phyloP scores from a whole-genome alignment of 164 flowering plant genomes.

The Pachysandra terminalis region DNA sequence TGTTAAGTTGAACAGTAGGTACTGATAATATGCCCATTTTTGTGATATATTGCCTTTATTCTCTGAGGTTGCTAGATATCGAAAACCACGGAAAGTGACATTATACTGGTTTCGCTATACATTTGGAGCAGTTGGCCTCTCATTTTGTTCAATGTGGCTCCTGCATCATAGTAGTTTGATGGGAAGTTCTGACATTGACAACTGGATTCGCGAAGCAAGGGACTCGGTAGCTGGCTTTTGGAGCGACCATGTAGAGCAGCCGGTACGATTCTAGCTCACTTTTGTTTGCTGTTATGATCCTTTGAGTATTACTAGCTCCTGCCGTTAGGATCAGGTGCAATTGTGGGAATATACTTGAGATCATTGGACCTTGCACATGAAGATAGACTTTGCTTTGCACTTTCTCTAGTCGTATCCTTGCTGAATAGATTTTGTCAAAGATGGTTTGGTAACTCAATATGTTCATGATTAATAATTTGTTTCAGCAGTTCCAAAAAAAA shows the following conservation, averaged over 20 bases:
- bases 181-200: conserved; percentile 94
- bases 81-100: conserved; percentile 68
- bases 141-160: conserved; percentile 84
- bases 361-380: not conserved
- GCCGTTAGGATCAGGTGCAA: not conserved
- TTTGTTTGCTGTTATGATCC: not conserved
- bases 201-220: conserved; percentile 86
- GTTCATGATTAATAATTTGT: too few species aligned
- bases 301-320: not conserved
- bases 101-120: conserved; percentile 78
- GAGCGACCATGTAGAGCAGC: conserved; percentile 91
- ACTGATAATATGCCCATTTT: not conserved
- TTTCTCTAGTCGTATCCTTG: too few species aligned
- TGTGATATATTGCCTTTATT: conserved; percentile 13
- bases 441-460: too few species aligned
- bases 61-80: conserved; percentile 59
- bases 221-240: conserved; percentile 71
- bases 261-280: conserved; percentile 42
- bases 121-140: conserved; percentile 82
- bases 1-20: not conserved
- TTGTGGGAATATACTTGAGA: not conserved
- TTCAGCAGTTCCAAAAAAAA: too few species aligned
- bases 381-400: not conserved
- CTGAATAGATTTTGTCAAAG: too few species aligned
- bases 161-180: conserved; percentile 80